These are phyloP conservation scores for Amniculicola lignicola DNA, from an alignment of 495 filamentous ascomycete genomes.

Conservation along the genomic window DNA sequence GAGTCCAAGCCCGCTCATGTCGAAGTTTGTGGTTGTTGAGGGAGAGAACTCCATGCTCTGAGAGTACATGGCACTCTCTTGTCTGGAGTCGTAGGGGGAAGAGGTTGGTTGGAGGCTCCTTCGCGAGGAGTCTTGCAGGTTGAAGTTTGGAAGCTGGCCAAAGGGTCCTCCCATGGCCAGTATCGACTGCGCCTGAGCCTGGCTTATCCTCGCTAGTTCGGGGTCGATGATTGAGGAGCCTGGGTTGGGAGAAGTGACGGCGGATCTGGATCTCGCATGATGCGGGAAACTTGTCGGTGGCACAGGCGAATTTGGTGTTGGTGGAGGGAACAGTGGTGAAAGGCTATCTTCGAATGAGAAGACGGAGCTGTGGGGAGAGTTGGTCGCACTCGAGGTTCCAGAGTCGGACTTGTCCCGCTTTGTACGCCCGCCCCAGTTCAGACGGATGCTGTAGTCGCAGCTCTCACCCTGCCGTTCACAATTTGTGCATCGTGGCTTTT, in stretches of 20 bases:
- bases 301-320: conserved; percentile 14
- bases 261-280: conserved; percentile 28
- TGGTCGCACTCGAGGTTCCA: conserved; percentile 25
- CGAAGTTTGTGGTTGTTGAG: conserved; percentile 18
- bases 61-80: conserved; percentile 17
- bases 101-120: conserved; percentile 15
- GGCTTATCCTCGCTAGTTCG: conserved; percentile 23
- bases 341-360: conserved; percentile 25
- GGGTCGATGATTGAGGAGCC: conserved; percentile 32
- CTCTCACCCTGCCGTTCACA: conserved; percentile 71
- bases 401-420: conserved; percentile 44
- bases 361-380: conserved; percentile 20
- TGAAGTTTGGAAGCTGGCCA: conserved; percentile 3
- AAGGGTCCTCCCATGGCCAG: conserved; percentile 6
- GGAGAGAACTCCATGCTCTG: conserved; percentile 26
- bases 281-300: conserved; percentile 3
- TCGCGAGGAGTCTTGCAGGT: background rate
- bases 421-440: conserved; percentile 78
- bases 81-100: conserved; percentile 15
- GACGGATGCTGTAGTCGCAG: conserved; percentile 81
- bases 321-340: conserved; percentile 16
- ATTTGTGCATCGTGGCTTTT: conserved; percentile 73
- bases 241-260: conserved; percentile 9
- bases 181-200: conserved; percentile 18
- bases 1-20: conserved; percentile 11